Evolutionary conservation across 768 basidiomycete species (phyloP).

Genomic region (Russula dissimulans): DNA sequence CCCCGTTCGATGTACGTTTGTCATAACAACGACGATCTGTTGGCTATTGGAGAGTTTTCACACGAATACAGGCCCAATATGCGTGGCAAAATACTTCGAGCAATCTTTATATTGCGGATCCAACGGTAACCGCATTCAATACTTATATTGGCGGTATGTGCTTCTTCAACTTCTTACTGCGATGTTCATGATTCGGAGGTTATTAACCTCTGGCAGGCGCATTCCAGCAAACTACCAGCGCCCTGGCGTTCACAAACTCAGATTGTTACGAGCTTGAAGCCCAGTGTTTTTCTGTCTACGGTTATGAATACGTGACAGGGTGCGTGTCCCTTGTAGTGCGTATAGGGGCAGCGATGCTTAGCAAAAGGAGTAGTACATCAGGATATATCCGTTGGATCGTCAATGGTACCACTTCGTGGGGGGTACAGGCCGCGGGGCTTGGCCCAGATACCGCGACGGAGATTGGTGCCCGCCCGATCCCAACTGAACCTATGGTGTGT

Average conservation of each 20-base stretch:
- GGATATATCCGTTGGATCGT: slow-evolving; percentile 79
- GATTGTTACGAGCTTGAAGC: slow-evolving; percentile 55
- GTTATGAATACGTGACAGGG: slow-evolving; percentile 62
- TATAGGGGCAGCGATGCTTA: background rate
- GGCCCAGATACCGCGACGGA: slow-evolving; percentile 49
- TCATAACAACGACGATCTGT: background rate
- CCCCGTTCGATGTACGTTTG: slow-evolving; percentile 31
- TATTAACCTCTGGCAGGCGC: slow-evolving; percentile 4
- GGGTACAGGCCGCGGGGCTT: slow-evolving; percentile 57
- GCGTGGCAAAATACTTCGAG: slow-evolving; percentile 51
- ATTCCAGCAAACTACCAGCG: slow-evolving; percentile 75
- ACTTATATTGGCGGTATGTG: slow-evolving; percentile 51
- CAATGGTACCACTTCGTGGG: slow-evolving; percentile 63
- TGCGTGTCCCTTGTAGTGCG: slow-evolving; percentile 42
- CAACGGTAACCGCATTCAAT: slow-evolving; percentile 48
- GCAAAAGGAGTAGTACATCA: background rate
- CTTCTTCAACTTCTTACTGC: background rate
- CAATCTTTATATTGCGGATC: slow-evolving; percentile 51
- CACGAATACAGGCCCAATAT: slow-evolving; percentile 57
- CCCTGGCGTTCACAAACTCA: slow-evolving; percentile 56
- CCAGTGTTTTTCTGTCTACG: slow-evolving; percentile 65
- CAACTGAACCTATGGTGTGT: slow-evolving; percentile 80
- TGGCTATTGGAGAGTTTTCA: background rate
- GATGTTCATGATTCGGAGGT: background rate
- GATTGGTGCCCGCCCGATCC: slow-evolving; percentile 58